phyloP scores from a whole-genome alignment of 2,329 filamentous ascomycete genomes.

The Colletotrichum lini region DNA sequence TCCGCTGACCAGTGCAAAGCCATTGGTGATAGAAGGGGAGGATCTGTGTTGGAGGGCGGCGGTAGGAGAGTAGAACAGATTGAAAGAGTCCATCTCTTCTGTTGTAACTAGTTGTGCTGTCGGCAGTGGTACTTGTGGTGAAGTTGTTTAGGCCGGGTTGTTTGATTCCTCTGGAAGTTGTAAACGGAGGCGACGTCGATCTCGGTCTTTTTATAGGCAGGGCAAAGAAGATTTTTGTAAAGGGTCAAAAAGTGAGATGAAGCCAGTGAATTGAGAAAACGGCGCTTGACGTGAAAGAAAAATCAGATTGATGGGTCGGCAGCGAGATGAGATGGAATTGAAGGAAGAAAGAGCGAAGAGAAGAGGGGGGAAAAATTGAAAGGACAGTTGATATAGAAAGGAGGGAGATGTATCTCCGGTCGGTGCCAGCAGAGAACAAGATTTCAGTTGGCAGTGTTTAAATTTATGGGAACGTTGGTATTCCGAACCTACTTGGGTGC shows the following conservation, averaged over 20 bases:
- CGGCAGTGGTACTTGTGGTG: neutral
- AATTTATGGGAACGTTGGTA: no score
- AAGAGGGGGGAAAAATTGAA: neutral
- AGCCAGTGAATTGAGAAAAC: neutral
- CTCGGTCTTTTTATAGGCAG: no score
- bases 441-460: neutral
- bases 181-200: no score
- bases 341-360: neutral
- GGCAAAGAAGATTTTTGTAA: rapidly evolving
- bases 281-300: neutral
- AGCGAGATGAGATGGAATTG: neutral
- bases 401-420: neutral
- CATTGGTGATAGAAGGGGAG: neutral
- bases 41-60: neutral
- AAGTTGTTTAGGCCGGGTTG: neutral
- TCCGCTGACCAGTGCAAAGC: neutral
- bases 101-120: neutral
- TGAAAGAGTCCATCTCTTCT: neutral
- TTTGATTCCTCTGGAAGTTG: neutral
- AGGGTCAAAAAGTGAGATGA: neutral
- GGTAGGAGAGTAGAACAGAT: slow-evolving; percentile 7
- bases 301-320: neutral
- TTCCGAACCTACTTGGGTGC: neutral
- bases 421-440: no score
- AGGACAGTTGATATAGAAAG: neutral